phyloP scores from a whole-genome alignment of 108 stramenopile genomes.

The Fistulifera solaris region DNA sequence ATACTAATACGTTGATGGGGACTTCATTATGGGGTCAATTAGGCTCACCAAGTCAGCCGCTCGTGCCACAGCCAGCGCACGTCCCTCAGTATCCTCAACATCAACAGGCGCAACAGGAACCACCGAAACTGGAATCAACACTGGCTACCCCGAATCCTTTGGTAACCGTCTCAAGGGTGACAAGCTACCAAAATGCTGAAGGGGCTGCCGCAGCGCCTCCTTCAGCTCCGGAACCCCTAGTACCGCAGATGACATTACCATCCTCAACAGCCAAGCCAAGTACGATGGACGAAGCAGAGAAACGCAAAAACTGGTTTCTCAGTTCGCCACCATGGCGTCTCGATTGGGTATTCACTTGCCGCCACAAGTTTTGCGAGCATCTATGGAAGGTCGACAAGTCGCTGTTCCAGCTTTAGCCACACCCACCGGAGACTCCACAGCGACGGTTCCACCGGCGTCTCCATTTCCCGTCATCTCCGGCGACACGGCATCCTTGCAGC shows the following conservation, averaged over 20 bases:
- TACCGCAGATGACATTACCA: neutral
- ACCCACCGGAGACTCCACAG: neutral
- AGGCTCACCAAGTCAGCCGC: neutral
- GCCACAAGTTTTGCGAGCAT: slow-evolving; percentile 20
- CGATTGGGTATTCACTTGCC: slow-evolving; percentile 46
- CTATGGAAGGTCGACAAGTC: slow-evolving; percentile 3
- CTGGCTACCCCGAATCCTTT: no score
- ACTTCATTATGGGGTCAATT: no score
- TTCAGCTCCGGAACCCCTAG: neutral
- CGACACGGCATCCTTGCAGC: neutral
- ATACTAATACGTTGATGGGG: no score
- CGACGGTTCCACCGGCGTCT: neutral
- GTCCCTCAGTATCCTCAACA: neutral
- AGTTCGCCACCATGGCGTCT: slow-evolving; percentile 47
- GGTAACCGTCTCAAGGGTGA: no score
- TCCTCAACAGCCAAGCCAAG: slow-evolving; percentile 4
- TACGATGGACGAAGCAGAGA: slow-evolving; percentile 1
- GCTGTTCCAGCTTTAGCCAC: neutral
- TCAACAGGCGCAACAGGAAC: neutral
- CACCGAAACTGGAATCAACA: no score
- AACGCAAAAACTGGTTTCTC: slow-evolving; percentile 36
- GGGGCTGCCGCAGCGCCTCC: neutral
- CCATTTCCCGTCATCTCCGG: neutral
- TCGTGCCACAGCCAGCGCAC: neutral
- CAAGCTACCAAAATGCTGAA: no score